Evolutionary conservation across 2,329 filamentous ascomycete genomes (phyloP).

Genomic region (Alternaria longipes): DNA sequence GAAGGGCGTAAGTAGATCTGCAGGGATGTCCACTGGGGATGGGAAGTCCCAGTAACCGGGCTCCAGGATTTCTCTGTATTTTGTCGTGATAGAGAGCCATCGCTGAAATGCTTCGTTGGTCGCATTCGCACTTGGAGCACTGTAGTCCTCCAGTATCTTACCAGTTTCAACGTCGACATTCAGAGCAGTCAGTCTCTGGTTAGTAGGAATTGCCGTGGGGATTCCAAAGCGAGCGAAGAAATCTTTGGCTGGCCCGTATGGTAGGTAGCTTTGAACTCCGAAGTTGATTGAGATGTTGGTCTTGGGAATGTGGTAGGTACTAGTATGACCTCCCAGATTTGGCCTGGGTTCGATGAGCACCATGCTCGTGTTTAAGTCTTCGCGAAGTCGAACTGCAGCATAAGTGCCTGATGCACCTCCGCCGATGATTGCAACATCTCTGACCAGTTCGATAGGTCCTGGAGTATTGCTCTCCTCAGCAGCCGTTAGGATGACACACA

Average conservation of each 20-base stretch:
- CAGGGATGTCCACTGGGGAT: conserved; percentile 53
- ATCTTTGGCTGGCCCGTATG: conserved; percentile 52
- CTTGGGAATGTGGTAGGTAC: conserved; percentile 56
- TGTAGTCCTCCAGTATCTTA: conserved; percentile 22
- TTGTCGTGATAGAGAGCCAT: conserved; percentile 29
- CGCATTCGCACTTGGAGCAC: conserved; percentile 21
- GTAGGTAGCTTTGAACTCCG: conserved; percentile 54
- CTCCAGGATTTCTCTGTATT: conserved; percentile 29
- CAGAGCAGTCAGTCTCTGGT: conserved; percentile 20
- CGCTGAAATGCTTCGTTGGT: conserved; percentile 27
- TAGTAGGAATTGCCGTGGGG: conserved; percentile 10
- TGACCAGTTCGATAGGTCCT: conserved; percentile 2
- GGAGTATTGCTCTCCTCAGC: background rate
- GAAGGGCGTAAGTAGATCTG: conserved; percentile 60
- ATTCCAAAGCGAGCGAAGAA: conserved; percentile 60
- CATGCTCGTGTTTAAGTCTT: conserved; percentile 52
- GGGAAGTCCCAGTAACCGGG: conserved; percentile 39
- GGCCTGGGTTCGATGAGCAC: conserved; percentile 53
- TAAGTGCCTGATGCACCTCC: conserved; percentile 57
- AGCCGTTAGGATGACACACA: background rate
- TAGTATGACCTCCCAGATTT: conserved; percentile 59
- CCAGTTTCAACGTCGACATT: conserved; percentile 48
- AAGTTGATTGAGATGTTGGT: conserved; percentile 49
- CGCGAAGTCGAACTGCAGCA: conserved; percentile 54
- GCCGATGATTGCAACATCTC: conserved; percentile 54